Conservation (phyloP, 2,329 filamentous ascomycete genomes). For the Venturia nashicola region DNA sequence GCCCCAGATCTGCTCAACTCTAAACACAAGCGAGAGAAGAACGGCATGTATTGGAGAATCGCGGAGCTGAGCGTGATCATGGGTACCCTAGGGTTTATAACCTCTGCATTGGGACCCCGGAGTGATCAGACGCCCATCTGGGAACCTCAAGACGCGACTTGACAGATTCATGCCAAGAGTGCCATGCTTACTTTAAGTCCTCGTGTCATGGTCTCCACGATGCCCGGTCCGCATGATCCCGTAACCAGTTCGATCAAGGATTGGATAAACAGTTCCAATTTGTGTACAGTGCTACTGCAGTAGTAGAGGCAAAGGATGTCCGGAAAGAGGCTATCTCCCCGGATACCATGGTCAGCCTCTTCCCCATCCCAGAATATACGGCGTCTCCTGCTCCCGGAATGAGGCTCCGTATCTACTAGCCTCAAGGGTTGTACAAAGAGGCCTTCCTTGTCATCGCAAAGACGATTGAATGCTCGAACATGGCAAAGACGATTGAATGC, state of each 20-base stretch:
- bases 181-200: neutral
- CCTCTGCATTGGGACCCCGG: neutral
- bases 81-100: neutral
- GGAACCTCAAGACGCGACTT: slow-evolving; percentile 2
- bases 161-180: neutral
- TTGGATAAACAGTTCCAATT: neutral
- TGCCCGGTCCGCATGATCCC: neutral
- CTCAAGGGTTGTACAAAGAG: neutral
- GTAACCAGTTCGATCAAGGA: neutral
- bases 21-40: neutral
- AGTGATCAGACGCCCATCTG: neutral
- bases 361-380: neutral
- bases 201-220: neutral
- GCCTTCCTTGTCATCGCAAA: neutral
- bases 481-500: no score
- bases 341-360: neutral
- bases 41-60: neutral
- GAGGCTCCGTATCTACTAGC: neutral
- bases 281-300: neutral
- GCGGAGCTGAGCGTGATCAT: neutral
- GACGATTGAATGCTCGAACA: no score
- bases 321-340: neutral
- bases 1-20: neutral
- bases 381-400: neutral
- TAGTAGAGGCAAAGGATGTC: neutral